Evolutionary conservation across 2,329 filamentous ascomycete genomes (phyloP).

Genomic region (Ilyonectria destructans): DNA sequence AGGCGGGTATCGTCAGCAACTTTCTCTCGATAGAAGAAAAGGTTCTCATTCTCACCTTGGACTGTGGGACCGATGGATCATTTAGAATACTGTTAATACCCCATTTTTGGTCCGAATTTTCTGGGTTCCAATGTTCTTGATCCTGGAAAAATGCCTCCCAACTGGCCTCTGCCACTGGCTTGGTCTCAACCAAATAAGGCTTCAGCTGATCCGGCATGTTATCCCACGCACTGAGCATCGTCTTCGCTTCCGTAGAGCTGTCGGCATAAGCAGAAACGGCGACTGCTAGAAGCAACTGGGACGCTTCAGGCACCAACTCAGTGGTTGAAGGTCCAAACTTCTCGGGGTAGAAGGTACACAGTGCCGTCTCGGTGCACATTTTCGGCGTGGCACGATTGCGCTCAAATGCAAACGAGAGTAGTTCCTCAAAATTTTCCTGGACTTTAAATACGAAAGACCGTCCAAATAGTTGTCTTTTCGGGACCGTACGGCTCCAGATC

Average conservation of each 20-base stretch:
- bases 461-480: constrained; percentile 4
- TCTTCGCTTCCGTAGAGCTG: neutral
- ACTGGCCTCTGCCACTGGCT: neutral
- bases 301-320: neutral
- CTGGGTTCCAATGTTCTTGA: constrained; percentile 10
- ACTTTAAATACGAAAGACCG: constrained; percentile 7
- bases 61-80: neutral
- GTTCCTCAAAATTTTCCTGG: constrained; percentile 5
- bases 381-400: constrained; percentile 9
- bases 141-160: constrained; percentile 20
- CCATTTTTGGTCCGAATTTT: constrained; percentile 16
- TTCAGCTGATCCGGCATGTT: constrained; percentile 8
- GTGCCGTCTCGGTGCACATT: constrained; percentile 4
- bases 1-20: neutral
- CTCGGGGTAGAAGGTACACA: constrained; percentile 11
- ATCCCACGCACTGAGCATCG: constrained; percentile 9
- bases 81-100: constrained; percentile 15
- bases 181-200: neutral
- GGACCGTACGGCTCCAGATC: constrained; percentile 16
- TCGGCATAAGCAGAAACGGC: constrained; percentile 16
- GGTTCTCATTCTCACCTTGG: neutral
- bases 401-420: constrained; percentile 14
- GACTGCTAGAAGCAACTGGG: constrained; percentile 2
- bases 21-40: neutral
- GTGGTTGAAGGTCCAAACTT: neutral